Conservation (phyloP, 208 protist genomes). For the Porcisia hertigi region DNA sequence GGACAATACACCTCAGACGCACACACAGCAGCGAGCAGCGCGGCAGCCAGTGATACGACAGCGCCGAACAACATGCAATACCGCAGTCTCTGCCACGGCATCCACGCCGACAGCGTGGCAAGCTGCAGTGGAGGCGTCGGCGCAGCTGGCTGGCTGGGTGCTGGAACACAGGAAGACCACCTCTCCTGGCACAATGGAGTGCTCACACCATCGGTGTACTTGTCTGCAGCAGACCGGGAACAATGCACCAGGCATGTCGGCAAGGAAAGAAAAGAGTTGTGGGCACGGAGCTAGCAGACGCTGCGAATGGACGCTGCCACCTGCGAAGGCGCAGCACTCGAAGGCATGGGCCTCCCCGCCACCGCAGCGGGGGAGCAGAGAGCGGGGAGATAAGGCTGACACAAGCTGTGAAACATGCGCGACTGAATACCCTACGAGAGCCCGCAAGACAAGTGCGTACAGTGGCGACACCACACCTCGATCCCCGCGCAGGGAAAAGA, state of each 20-base stretch:
- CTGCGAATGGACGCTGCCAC: constrained; percentile 30
- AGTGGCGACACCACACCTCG: too few relatives aligned
- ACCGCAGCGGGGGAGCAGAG: too few relatives aligned
- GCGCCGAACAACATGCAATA: constrained; percentile 36
- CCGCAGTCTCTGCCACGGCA: constrained; percentile 41
- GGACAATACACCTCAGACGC: constrained; percentile 34
- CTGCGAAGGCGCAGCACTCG: constrained; percentile 26
- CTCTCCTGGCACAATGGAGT: too few relatives aligned
- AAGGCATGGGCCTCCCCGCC: constrained; percentile 6
- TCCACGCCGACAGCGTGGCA: constrained; percentile 36
- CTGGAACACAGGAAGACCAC: too few relatives aligned
- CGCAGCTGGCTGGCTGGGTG: too few relatives aligned
- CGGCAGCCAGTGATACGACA: constrained; percentile 24
- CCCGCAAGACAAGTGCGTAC: too few relatives aligned
- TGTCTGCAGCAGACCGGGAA: constrained; percentile 48
- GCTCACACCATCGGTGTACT: constrained; percentile 40
- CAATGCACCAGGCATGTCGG: constrained; percentile 54
- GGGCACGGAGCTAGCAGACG: constrained; percentile 42
- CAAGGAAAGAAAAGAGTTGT: constrained; percentile 54
- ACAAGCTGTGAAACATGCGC: too few relatives aligned
- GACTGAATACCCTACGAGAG: too few relatives aligned
- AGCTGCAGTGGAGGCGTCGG: constrained; percentile 45
- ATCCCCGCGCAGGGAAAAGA: too few relatives aligned
- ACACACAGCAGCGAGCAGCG: constrained; percentile 40
- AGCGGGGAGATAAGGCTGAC: too few relatives aligned